phyloP scores from a whole-genome alignment of 176 grass and related monocot species.

The Bromus sterilis region DNA sequence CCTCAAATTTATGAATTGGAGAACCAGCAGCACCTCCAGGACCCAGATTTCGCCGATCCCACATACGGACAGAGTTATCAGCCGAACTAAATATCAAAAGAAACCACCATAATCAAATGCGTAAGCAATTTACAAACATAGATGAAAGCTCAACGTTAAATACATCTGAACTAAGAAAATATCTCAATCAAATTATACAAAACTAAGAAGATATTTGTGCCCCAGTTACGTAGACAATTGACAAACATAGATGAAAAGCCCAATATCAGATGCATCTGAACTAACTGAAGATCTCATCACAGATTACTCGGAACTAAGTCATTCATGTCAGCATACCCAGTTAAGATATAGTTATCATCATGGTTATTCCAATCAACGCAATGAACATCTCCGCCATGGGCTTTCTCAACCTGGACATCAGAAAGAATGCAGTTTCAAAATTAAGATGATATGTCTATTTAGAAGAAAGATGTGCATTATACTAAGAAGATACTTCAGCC shows the following conservation, averaged over 20 bases:
- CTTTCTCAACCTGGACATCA: conserved; percentile 81
- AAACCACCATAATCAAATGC: conserved; percentile 16
- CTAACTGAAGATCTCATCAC: conserved; percentile 16
- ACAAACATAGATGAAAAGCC: not conserved
- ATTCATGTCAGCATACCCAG: conserved; percentile 52
- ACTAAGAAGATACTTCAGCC: not conserved
- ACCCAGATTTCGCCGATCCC: conserved; percentile 80
- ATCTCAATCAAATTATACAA: conserved; percentile 1
- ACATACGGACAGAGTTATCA: conserved; percentile 86
- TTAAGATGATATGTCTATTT: not conserved
- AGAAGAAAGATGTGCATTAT: not conserved
- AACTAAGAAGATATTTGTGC: not conserved
- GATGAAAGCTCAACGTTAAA: not conserved
- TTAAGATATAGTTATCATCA: conserved; percentile 86
- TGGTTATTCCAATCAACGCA: conserved; percentile 94
- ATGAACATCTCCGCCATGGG: conserved; percentile 88
- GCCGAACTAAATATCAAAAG: conserved; percentile 57
- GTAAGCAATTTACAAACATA: not conserved
- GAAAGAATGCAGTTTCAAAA: conserved; percentile 8
- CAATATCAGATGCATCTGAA: not conserved
- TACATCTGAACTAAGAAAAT: conserved; percentile 6
- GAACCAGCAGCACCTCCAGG: conserved; percentile 48
- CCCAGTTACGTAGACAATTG: not conserved
- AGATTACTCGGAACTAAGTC: conserved; percentile 2
- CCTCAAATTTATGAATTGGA: conserved; percentile 78